A percentile compares a stretch with the other conserved stretches of the same genome.
Evolutionary conservation across 2,329 filamentous ascomycete genomes (phyloP).

Genomic region (Xylaria hypoxylon): DNA sequence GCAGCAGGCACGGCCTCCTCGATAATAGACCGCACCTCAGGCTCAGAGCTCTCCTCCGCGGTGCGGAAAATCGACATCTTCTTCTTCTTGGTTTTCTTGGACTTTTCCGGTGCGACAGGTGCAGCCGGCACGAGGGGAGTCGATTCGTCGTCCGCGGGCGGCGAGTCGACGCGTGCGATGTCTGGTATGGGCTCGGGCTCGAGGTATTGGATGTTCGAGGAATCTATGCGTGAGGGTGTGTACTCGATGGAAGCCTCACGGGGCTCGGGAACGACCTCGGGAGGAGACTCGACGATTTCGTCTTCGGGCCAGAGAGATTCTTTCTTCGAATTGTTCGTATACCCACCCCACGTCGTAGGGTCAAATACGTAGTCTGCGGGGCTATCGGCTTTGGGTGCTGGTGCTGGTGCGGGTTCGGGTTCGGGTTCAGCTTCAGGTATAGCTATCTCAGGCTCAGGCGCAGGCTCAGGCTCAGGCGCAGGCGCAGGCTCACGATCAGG

Average conservation of each 20-base stretch:
- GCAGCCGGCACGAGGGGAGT: background rate
- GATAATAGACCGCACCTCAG: background rate
- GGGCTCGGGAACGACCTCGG: background rate
- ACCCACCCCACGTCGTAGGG: background rate
- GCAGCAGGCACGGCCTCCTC: background rate
- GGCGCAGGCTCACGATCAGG: background rate
- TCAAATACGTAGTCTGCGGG: background rate
- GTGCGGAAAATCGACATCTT: conserved; percentile 24
- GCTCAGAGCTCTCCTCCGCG: background rate
- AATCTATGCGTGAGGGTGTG: too few species aligned
- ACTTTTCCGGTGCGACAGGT: background rate
- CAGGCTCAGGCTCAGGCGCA: background rate
- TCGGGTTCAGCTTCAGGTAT: background rate
- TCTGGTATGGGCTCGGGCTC: background rate
- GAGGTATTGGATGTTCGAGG: too few species aligned
- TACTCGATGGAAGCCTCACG: too few species aligned
- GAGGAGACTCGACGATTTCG: background rate
- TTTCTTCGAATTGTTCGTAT: background rate
- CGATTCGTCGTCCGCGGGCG: background rate
- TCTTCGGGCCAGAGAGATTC: background rate
- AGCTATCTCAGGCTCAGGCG: background rate
- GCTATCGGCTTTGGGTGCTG: background rate
- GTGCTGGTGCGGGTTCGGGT: background rate
- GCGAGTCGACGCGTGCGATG: too few species aligned
- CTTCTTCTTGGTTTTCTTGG: conserved; percentile 8